Evolutionary conservation across 495 filamentous ascomycete species (phyloP), one percentile per base, ranked within the genome.

Genomic region (Penicillium argentinense): DNA sequence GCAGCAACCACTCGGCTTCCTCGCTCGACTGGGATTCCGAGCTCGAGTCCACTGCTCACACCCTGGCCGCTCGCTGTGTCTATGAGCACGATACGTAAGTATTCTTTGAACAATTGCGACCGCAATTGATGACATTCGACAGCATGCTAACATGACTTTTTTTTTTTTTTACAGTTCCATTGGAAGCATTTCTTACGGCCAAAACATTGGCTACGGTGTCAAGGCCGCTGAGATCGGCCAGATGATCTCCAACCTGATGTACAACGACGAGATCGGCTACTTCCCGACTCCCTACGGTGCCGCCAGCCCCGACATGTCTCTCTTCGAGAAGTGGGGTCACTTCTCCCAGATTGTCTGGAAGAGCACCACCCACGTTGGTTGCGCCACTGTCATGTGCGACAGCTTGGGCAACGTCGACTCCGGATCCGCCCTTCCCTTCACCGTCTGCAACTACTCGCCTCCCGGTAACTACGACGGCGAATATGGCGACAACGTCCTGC

Each of bases 271-370:
- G 67, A 73, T 84, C 49, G 58, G 56, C 21, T 70, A 63, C 60
- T 83, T 69, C 60, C 50, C 62, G 9, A 42, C 47, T 14, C 62
- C 71, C 34, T 83, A 77, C 51, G 76, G 73, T 23, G 25, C 67
- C 42, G 57, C 64, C 34, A 62, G 49, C 50, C 76, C 77, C 6
- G 68, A 78, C 60, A 84, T 83, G 78, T 49, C 58, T 53, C 63
- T 77, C 64, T 88, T 91, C 66, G 72, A 84, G 25, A 44, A 59
- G 24, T 93, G 85, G 82, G 89, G 91, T 46, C 92, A 98, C 67
- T 88, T 88, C 75, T 81, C 86, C n/a, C 89, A 96, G 73, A 75
- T 97, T 18, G 79, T 97, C 27, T 98, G 93, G 93, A 83, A 84
- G 63, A 61, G 27, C 5, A 85, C 87, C 39, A 81, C 67, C 12